Percentiles rank a stretch among this genome's conserved stretches.
These are phyloP conservation scores for Aspergillus oerlinghausenensis DNA, from an alignment of 2,329 filamentous ascomycete genomes.

Conservation along the genomic window DNA sequence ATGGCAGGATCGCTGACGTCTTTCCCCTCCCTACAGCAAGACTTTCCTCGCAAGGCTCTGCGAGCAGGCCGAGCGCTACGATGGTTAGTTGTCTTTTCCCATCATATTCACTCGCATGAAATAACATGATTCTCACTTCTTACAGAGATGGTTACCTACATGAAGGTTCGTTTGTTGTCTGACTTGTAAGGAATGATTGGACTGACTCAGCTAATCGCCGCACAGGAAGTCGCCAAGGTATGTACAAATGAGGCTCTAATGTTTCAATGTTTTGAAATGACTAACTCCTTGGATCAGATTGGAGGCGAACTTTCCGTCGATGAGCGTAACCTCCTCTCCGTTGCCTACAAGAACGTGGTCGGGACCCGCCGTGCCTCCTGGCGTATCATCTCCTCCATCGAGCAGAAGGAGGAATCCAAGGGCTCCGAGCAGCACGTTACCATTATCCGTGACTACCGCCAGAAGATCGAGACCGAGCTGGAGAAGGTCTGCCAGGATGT, in stretches of 20 bases:
- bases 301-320: conserved; percentile 65
- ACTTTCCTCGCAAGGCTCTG: conserved; percentile 99
- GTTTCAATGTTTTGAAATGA: conserved; percentile 4
- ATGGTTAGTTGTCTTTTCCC: conserved; percentile 58
- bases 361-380: conserved; percentile 97
- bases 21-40: conserved; percentile 62
- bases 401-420: conserved; percentile 99
- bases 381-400: conserved; percentile 99
- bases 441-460: conserved; percentile 94
- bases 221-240: conserved; percentile 90
- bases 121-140: conserved; percentile 23
- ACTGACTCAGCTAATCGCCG: conserved; percentile 17
- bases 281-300: conserved; percentile 43
- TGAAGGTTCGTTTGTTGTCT: conserved; percentile 65
- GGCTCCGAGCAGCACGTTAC: conserved; percentile 90
- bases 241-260: conserved; percentile 16
- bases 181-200: conserved; percentile 3
- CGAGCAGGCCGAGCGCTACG: conserved; percentile 99
- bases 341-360: conserved; percentile 99
- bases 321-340: conserved; percentile 87
- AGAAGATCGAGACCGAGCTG: conserved; percentile 96
- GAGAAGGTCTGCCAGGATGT: conserved; percentile 98
- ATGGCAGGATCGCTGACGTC: conserved; percentile 33
- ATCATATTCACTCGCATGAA: conserved; percentile 3
- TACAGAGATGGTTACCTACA: conserved; percentile 93